Conservation (phyloP, 345 rosid species). For the Reutealis trisperma region DNA sequence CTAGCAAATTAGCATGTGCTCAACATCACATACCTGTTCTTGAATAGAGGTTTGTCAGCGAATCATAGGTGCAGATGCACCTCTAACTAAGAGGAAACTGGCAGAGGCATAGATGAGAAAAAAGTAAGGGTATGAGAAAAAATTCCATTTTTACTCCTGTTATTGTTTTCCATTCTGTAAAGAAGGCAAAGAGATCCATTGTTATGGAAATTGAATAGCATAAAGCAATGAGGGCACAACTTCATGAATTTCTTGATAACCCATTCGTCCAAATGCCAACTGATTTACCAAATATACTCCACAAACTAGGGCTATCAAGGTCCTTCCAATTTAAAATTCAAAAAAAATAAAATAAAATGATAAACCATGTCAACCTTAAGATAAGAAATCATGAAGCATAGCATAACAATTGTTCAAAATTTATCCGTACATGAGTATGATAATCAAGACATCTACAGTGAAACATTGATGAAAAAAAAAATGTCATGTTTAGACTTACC, state of each 20-base stretch:
- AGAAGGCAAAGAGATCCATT: neutral
- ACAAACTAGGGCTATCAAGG: neutral
- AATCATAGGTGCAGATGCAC: no score
- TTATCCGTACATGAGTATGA: neutral
- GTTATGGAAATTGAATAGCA: neutral
- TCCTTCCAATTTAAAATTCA: neutral
- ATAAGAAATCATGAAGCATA: neutral
- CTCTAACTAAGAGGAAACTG: neutral
- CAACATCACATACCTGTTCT: neutral
- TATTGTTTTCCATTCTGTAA: neutral
- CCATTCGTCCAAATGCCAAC: neutral
- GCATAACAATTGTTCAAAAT: neutral
- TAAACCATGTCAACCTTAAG: neutral
- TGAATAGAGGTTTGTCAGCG: neutral
- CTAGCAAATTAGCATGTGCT: no score
- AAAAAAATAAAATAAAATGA: neutral
- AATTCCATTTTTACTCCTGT: neutral
- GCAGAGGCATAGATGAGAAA: neutral
- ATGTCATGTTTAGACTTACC: conserved; percentile 47
- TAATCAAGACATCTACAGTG: neutral
- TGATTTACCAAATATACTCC: neutral
- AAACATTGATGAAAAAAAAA: neutral
- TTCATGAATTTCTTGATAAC: neutral
- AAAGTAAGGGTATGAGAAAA: neutral
- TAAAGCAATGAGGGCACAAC: neutral